Percentiles rank a stretch among this genome's conserved stretches.
phyloP scores from a whole-genome alignment of 768 basidiomycete species.

The Coprinopsis sp. region DNA sequence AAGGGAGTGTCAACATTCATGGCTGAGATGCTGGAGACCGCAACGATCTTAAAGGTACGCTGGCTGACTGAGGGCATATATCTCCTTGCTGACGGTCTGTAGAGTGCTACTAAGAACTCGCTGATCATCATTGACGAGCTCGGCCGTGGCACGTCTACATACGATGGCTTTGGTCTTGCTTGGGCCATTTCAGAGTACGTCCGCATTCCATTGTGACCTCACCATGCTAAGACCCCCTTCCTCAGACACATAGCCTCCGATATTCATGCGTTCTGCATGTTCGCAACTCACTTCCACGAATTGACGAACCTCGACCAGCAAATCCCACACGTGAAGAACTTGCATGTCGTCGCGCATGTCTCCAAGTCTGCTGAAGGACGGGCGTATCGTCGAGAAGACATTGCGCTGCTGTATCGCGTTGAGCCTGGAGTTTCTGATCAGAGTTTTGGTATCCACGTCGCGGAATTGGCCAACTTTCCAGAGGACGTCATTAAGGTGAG shows the following conservation, averaged over 20 bases:
- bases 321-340: slow-evolving; percentile 81
- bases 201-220: neutral
- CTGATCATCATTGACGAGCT: slow-evolving; percentile 97
- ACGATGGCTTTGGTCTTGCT: slow-evolving; percentile 95
- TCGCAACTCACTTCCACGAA: slow-evolving; percentile 98
- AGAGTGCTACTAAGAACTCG: slow-evolving; percentile 91
- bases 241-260: slow-evolving; percentile 85
- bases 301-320: slow-evolving; percentile 88
- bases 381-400: slow-evolving; percentile 53
- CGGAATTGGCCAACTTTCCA: slow-evolving; percentile 95
- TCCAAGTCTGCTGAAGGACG: slow-evolving; percentile 68
- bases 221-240: neutral
- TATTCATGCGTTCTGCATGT: slow-evolving; percentile 91
- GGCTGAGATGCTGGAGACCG: slow-evolving; percentile 99
- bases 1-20: slow-evolving; percentile 99
- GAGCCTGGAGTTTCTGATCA: slow-evolving; percentile 93
- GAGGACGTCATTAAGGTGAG: slow-evolving; percentile 79
- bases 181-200: slow-evolving; percentile 98
- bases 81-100: neutral
- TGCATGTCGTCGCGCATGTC: slow-evolving; percentile 95
- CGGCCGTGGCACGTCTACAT: slow-evolving; percentile 91
- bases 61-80: slow-evolving; percentile 1
- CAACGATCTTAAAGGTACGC: slow-evolving; percentile 82
- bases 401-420: slow-evolving; percentile 92
- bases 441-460: slow-evolving; percentile 98